Evolutionary conservation across 164 flowering plant genomes (phyloP).

Genomic region (Annona cherimola): DNA sequence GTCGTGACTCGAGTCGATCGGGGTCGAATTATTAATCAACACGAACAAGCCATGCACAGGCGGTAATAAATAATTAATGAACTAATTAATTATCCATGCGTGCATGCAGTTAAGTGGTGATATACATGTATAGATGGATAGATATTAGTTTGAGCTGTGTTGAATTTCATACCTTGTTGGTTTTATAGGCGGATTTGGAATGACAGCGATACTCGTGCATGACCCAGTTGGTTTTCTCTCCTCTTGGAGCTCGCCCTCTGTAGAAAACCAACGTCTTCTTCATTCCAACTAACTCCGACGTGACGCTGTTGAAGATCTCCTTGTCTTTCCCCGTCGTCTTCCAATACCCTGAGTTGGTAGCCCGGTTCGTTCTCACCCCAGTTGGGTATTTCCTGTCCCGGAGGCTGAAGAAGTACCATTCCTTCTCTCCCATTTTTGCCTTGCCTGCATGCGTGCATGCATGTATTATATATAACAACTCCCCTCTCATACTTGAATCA

Average conservation of each 20-base stretch:
- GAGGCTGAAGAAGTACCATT: conserved; percentile 92
- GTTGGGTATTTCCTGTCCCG: conserved; percentile 95
- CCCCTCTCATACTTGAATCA: too few species aligned
- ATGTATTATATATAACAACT: too few species aligned
- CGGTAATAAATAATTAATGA: too few species aligned
- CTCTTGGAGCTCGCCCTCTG: conserved; percentile 92
- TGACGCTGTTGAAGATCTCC: conserved; percentile 66
- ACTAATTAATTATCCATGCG: too few species aligned
- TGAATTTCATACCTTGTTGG: conserved; percentile 43
- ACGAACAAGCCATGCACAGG: too few species aligned
- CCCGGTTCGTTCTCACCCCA: conserved; percentile 86
- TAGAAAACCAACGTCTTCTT: conserved; percentile 94
- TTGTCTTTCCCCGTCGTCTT: conserved; percentile 96
- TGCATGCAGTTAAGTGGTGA: too few species aligned
- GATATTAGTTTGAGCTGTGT: too few species aligned
- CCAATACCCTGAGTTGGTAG: conserved; percentile 90
- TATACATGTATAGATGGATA: too few species aligned
- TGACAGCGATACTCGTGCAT: conserved; percentile 91
- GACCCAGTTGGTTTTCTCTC: conserved; percentile 95
- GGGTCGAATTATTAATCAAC: too few species aligned
- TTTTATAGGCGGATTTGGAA: conserved; percentile 55
- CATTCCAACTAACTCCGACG: conserved; percentile 81
- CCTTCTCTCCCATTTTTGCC: conserved; percentile 97
- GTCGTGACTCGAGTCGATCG: too few species aligned
- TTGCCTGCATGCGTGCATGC: conserved; percentile 37